These are phyloP conservation scores for Komagataella mondaviorum DNA, from an alignment of 805 yeast species.

Conservation along the genomic window DNA sequence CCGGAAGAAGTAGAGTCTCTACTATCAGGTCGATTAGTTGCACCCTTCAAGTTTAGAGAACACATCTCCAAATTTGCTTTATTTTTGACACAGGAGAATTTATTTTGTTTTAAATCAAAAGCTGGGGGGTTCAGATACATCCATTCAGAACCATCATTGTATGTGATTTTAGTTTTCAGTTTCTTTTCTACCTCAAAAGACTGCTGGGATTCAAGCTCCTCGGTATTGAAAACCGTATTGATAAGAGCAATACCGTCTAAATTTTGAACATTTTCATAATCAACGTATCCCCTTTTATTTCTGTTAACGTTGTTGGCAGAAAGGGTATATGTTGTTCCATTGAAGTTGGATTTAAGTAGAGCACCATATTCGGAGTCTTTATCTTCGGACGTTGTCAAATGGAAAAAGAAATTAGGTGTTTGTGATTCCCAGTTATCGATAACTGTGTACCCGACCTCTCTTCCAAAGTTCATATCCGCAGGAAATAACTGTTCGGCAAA, in stretches of 20 bases:
- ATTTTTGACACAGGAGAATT: conserved; percentile 30
- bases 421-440: conserved; percentile 38
- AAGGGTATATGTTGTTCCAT: conserved; percentile 76
- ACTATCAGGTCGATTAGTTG: conserved; percentile 71
- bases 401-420: conserved; percentile 65
- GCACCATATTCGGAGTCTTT: conserved; percentile 56
- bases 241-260: conserved; percentile 76
- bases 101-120: conserved; percentile 45
- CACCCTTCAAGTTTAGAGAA: conserved; percentile 79
- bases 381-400: conserved; percentile 53
- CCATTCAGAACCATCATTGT: conserved; percentile 92
- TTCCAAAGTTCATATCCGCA: conserved; percentile 38
- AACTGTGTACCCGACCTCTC: conserved; percentile 65
- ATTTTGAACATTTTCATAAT: conserved; percentile 72
- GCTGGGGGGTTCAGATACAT: conserved; percentile 54
- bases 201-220: conserved; percentile 17
- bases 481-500: conserved; percentile 82
- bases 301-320: conserved; percentile 65
- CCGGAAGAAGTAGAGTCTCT: conserved; percentile 82
- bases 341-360: conserved; percentile 75
- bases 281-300: conserved; percentile 63
- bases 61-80: conserved; percentile 39
- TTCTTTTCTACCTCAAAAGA: conserved; percentile 25
- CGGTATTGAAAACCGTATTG: conserved; percentile 51
- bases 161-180: conserved; percentile 63